These are phyloP conservation scores for Colletotrichum gloeosporioides DNA, from an alignment of 2,329 filamentous ascomycete species.

Conservation along the genomic window DNA sequence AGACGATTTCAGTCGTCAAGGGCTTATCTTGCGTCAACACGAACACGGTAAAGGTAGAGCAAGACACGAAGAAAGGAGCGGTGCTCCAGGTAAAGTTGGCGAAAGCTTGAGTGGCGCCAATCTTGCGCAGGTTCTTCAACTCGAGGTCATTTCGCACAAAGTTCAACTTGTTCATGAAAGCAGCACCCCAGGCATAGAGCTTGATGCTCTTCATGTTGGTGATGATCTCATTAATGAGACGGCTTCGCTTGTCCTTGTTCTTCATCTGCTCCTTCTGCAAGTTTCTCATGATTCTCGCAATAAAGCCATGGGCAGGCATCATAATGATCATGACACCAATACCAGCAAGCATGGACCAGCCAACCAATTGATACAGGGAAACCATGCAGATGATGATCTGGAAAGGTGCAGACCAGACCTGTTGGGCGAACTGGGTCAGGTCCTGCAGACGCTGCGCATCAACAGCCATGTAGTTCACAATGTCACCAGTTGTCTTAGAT, in stretches of 20 bases:
- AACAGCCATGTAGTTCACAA: conserved; percentile 99
- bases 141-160: conserved; percentile 95
- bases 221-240: conserved; percentile 95
- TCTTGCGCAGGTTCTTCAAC: conserved; percentile 93
- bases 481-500: conserved; percentile 91
- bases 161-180: conserved; percentile 97
- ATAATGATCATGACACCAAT: conserved; percentile 95
- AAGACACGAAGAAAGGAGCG: conserved; percentile 96
- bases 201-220: conserved; percentile 99
- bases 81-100: conserved; percentile 99
- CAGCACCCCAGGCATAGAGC: conserved; percentile 95
- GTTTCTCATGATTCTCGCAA: conserved; percentile 91
- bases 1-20: conserved; percentile 92
- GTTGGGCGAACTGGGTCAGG: conserved; percentile 92
- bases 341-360: conserved; percentile 93
- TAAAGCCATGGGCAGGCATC: conserved; percentile 94
- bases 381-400: conserved; percentile 96
- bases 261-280: conserved; percentile 98
- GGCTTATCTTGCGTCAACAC: conserved; percentile 83
- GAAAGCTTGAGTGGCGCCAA: conserved; percentile 90
- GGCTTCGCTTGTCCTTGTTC: conserved; percentile 94
- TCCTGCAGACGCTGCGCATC: conserved; percentile 96
- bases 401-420: conserved; percentile 95
- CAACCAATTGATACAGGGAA: conserved; percentile 93
- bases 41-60: conserved; percentile 93